Percentiles rank a stretch among this genome's conserved stretches.
Conservation (phyloP, 1,139 yeast genomes). For the Yamadazyma atmosphaerica region DNA sequence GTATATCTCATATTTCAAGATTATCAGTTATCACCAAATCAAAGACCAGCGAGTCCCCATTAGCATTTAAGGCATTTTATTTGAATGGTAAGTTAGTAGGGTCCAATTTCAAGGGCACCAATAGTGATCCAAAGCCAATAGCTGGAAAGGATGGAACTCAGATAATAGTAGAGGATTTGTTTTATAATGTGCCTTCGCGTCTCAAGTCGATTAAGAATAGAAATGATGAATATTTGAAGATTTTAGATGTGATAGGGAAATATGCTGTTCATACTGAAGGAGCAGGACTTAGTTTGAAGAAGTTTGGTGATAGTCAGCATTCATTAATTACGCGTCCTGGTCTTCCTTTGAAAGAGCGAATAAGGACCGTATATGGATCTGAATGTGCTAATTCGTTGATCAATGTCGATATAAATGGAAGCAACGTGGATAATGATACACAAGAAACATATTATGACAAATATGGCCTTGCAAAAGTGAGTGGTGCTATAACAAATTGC, state of each 20-base stretch:
- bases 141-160: constrained; percentile 93
- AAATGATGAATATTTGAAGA: constrained; percentile 72
- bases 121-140: constrained; percentile 60
- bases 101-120: constrained; percentile 30
- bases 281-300: constrained; percentile 80
- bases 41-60: constrained; percentile 36
- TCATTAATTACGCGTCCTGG: constrained; percentile 55
- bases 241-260: constrained; percentile 80
- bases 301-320: constrained; percentile 64
- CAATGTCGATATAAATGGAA: constrained; percentile 33
- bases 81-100: constrained; percentile 59
- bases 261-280: constrained; percentile 74
- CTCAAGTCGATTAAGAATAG: constrained; percentile 63
- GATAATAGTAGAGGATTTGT: constrained; percentile 81
- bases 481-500: constrained; percentile 70
- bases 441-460: constrained; percentile 13
- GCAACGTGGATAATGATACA: constrained; percentile 8
- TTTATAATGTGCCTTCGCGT: constrained; percentile 85
- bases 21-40: constrained; percentile 81
- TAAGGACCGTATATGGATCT: constrained; percentile 73
- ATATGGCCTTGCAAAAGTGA: constrained; percentile 50
- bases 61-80: constrained; percentile 73
- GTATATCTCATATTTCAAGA: constrained; percentile 61
- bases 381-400: constrained; percentile 66
- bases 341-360: constrained; percentile 58